These are phyloP conservation scores for Neocatenulostroma microsporum DNA, from an alignment of 2,329 filamentous ascomycete species.

Conservation along the genomic window DNA sequence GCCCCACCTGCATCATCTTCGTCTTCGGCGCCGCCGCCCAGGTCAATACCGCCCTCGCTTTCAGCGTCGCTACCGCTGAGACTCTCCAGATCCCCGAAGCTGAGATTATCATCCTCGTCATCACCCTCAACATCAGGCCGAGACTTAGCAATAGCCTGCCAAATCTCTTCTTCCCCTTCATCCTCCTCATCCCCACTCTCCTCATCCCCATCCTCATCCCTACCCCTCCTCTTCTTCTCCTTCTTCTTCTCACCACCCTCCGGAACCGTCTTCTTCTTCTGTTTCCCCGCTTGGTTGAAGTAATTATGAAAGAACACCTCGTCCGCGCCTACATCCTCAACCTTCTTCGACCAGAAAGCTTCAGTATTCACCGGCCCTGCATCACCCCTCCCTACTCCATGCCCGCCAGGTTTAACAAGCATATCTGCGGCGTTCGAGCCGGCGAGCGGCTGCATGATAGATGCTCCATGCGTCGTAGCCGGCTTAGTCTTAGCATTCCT, in stretches of 20 bases:
- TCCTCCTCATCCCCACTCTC: constrained; percentile 31
- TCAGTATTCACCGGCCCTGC: constrained; percentile 69
- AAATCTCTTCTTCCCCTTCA: constrained; percentile 63
- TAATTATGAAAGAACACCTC: constrained; percentile 99
- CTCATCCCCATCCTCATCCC: constrained; percentile 31
- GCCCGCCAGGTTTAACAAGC: constrained; percentile 53
- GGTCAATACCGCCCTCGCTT: constrained; percentile 44
- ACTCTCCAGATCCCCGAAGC: constrained; percentile 40
- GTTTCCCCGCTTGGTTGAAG: constrained; percentile 61
- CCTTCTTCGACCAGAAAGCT: constrained; percentile 83
- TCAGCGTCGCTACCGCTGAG: constrained; percentile 35
- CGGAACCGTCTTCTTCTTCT: constrained; percentile 49
- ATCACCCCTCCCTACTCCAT: constrained; percentile 39
- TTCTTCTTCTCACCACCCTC: constrained; percentile 45
- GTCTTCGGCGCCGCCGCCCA: constrained; percentile 36
- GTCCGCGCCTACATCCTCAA: constrained; percentile 78
- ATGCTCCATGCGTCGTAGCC: constrained; percentile 60
- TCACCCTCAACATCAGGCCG: constrained; percentile 65
- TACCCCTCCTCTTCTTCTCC: constrained; percentile 29
- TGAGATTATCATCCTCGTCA: constrained; percentile 52
- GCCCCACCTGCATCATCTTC: constrained; percentile 40
- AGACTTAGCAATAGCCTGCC: constrained; percentile 80
- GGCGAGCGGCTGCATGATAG: constrained; percentile 92
- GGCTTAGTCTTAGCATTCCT: constrained; percentile 70
- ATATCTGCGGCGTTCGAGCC: constrained; percentile 54